Base-by-base conservation (phyloP, 305 asterid species). In the Rubia tinctorum region DNA sequence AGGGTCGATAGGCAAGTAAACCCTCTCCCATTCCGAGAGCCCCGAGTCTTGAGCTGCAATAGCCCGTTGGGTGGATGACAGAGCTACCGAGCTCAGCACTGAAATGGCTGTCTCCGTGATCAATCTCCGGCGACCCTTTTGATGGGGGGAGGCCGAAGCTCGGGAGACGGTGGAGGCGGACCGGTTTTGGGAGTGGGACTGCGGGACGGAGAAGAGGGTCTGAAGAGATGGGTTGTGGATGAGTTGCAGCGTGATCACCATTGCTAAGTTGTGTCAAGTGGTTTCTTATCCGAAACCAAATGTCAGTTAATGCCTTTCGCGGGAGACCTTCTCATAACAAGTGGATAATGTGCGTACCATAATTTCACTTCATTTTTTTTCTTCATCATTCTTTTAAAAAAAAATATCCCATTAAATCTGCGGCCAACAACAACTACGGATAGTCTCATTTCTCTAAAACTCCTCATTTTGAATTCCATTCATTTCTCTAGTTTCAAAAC, bases 11-110 rank as follows among this genome's bases (percentile, higher is more conserved):
- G 98, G 97, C 39, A 93, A 83, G 85, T 78, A 87, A 77, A 91
- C 93, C 80, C 96, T 86, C 73, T 89, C 97, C 98, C 98, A 92
- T 81, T 88, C 97, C 13, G 98, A 91, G 8, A 91, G 90, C 53
- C 78, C 78, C 12, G 84, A 85, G 13, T 90, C 94, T 64, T 78
- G 94, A 13, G 92, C 91, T 71, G 84, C 59, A 39, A 70, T 8
- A 12, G 88, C 91, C 6, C 30, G 43, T 3, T 64, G 43, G 55
- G 67, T 30, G 37, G 67, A 62, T 11, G 67, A 62, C 8, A 8
- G 22, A 2, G 45, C 20, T 45, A 17, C 73, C 68, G 64, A 66
- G 45, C 62, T 71, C 20, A 64, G 40, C 80, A 74, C 10, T 72
- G 80, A 8, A 84, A 78, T 60, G 83, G 91, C 22, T 3, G 89